phyloP scores from a whole-genome alignment of 2,329 filamentous ascomycete genomes.

The Gliomastix tumulicola region DNA sequence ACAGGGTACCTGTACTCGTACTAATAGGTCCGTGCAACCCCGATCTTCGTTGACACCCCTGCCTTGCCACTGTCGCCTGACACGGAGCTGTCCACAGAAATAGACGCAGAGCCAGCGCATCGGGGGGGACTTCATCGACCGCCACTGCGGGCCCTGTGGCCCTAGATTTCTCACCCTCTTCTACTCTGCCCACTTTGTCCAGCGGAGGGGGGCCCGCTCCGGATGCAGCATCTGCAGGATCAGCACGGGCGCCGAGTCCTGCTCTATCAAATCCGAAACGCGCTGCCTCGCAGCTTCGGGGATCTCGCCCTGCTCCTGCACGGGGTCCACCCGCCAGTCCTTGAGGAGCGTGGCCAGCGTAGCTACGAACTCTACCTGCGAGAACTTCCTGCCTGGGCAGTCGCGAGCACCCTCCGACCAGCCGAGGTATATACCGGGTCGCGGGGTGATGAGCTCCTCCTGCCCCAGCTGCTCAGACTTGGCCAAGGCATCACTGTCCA shows the following conservation, averaged over 20 bases:
- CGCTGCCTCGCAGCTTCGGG: constrained; percentile 8
- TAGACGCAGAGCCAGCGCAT: too few species aligned
- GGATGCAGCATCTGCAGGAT: constrained; percentile 16
- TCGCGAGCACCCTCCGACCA: constrained; percentile 21
- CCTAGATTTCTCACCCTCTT: too few species aligned
- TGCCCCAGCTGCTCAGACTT: neutral
- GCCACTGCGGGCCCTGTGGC: too few species aligned
- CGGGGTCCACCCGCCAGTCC: constrained; percentile 14
- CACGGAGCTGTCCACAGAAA: too few species aligned
- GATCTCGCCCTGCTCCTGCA: constrained; percentile 8
- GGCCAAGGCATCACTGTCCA: neutral
- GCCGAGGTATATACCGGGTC: constrained; percentile 5
- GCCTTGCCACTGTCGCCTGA: too few species aligned
- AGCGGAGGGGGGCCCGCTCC: constrained; percentile 12
- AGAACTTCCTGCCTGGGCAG: constrained; percentile 21
- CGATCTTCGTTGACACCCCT: too few species aligned
- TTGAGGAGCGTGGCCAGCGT: constrained; percentile 15
- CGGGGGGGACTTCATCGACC: too few species aligned
- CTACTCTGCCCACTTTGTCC: constrained; percentile 9
- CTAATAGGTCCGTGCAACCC: too few species aligned
- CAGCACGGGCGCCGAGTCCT: constrained; percentile 11
- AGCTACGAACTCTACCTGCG: constrained; percentile 22
- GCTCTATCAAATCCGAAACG: constrained; percentile 11
- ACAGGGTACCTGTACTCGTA: too few species aligned
- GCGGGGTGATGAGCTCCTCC: neutral